Evolutionary conservation across 208 protist species (phyloP), one percentile per base, ranked within the genome.

Genomic region (Wallacemonas rigidus): DNA sequence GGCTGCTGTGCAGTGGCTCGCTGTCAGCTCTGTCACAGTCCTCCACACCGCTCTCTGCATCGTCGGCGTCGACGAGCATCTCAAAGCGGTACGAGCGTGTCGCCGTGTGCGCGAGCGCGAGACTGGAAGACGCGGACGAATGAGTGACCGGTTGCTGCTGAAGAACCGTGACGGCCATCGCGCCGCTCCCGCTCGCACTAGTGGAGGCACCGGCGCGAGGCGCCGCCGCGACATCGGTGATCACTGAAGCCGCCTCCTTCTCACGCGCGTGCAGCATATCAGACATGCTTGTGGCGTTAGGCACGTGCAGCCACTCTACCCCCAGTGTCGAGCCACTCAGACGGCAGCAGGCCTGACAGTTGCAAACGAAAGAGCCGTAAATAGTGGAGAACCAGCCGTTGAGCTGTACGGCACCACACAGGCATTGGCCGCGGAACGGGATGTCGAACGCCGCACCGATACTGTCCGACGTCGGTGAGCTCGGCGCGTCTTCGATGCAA

Each of bases 281-380:
- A 9, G 26, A 7, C 35, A 86, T 43, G 8, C 41, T 51, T 4
- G 74, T 43, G 38, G 84, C 57, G 62, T 85, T 72, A 2, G 90
- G 90, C 17, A 95, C 71, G 67, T 95, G 90, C 62, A 95, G 68
- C 88, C 90, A 95, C 71, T 95, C 87, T 11, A 95, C 79, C 0
- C 90, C 90, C 9, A 67, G 64, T 14, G 76, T 60, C 1, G 80
- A 64, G n/a, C 83, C 76, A 35, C 70, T 88, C 12, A 86, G 74
- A 9, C 79, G 72, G 6, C 68, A 71, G 62, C 90, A 95, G 3
- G 79, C 88, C 17, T 79, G 36, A 56, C 90, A 95, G 54, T 77
- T 74, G 53, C 90, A 95, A 3, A 92, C 62, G 67, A 95, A 93
- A 26, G 82, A 87, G 58, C 90, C 90, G 72, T 88, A 95, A 40